A percentile compares a stretch with the other conserved stretches of the same genome.
Evolutionary conservation across 768 basidiomycete species (phyloP).

Genomic region (Stropharia rugosoannulata): DNA sequence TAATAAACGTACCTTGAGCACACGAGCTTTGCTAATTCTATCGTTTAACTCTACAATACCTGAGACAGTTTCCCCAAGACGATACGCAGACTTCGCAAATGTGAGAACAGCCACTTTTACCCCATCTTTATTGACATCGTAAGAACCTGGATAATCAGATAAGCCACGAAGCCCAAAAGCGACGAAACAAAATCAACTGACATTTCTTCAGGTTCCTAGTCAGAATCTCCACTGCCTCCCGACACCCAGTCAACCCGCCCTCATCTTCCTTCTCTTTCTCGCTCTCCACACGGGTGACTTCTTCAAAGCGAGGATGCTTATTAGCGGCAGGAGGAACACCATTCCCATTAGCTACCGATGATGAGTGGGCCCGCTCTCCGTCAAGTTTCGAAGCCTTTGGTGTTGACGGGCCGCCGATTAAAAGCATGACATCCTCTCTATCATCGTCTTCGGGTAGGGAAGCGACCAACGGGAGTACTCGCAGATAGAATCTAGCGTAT

Average conservation of each 20-base stretch:
- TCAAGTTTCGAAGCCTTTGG: background rate
- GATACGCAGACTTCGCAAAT: slow-evolving; percentile 87
- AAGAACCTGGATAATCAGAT: slow-evolving; percentile 62
- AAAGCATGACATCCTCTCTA: background rate
- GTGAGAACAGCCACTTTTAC: slow-evolving; percentile 88
- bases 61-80: slow-evolving; percentile 89
- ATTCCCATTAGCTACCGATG: slow-evolving; percentile 2
- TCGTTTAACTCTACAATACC: slow-evolving; percentile 90
- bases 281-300: slow-evolving; percentile 30
- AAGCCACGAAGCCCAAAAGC: background rate
- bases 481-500: slow-evolving; percentile 45
- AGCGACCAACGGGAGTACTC: slow-evolving; percentile 54
- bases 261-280: slow-evolving; percentile 41
- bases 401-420: background rate
- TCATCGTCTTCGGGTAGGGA: slow-evolving; percentile 36
- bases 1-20: slow-evolving; percentile 65
- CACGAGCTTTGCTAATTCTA: slow-evolving; percentile 63
- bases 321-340: background rate
- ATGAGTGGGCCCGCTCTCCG: no score
- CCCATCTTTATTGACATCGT: slow-evolving; percentile 94
- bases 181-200: slow-evolving; percentile 30
- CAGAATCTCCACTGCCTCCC: slow-evolving; percentile 89
- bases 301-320: slow-evolving; percentile 25
- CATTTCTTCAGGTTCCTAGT: slow-evolving; percentile 92
- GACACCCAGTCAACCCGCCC: slow-evolving; percentile 53